phyloP scores from a whole-genome alignment of 192 early-diverging fungal species.

The Coemansia sp. region DNA sequence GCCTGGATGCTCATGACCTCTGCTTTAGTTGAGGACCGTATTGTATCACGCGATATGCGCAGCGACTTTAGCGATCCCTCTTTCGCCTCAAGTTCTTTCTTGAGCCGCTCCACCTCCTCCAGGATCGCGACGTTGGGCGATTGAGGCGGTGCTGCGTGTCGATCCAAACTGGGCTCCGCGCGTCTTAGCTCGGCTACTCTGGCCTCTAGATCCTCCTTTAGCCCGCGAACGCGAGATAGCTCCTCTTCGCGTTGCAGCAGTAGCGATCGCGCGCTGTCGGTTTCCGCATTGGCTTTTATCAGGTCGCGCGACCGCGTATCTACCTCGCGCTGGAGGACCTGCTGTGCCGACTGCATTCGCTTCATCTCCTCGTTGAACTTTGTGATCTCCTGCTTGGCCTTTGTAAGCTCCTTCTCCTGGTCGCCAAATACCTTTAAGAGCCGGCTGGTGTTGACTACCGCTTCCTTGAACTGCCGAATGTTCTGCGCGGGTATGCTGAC shows the following conservation, averaged over 20 bases:
- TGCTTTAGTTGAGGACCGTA: constrained; percentile 48
- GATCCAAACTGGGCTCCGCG: constrained; percentile 24
- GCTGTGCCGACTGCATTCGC: constrained; percentile 26
- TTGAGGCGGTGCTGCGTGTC: constrained; percentile 20
- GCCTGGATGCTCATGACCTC: constrained; percentile 57
- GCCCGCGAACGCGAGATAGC: constrained; percentile 50
- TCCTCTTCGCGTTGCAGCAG: constrained; percentile 44
- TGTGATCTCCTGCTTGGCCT: constrained; percentile 43
- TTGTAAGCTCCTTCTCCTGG: constrained; percentile 53
- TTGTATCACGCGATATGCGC: constrained; percentile 50
- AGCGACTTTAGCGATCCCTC: constrained; percentile 56
- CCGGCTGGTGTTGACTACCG: constrained; percentile 54
- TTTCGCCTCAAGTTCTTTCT: constrained; percentile 42
- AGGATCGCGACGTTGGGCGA: constrained; percentile 35
- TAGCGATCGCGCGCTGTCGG: constrained; percentile 39
- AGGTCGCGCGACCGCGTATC: constrained; percentile 39
- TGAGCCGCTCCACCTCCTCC: constrained; percentile 51
- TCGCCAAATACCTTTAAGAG: constrained; percentile 52
- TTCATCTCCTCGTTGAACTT: constrained; percentile 34
- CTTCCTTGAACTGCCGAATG: constrained; percentile 53
- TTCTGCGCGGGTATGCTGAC: constrained; percentile 47
- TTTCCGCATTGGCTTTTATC: constrained; percentile 43
- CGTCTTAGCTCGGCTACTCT: constrained; percentile 34
- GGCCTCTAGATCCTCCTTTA: constrained; percentile 54
- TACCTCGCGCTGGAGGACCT: constrained; percentile 39